Conservation (phyloP, 2,329 filamentous ascomycete species). For the Cladophialophora chaetospira region DNA sequence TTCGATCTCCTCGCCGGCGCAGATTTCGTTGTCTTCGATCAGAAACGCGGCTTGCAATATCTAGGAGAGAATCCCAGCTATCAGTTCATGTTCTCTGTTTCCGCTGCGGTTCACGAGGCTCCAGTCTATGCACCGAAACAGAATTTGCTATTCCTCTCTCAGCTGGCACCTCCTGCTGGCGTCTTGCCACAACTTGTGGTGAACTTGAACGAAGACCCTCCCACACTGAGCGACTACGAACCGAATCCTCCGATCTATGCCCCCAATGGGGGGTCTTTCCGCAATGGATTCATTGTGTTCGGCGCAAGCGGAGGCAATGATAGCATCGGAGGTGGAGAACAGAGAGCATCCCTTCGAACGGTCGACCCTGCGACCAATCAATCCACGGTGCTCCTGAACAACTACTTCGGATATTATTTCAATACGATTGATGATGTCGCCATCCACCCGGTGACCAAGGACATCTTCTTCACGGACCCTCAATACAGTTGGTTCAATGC, state of each 20-base stretch:
- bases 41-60: conserved; percentile 40
- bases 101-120: conserved; percentile 45
- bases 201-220: conserved; percentile 48
- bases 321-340: conserved; percentile 41
- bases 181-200: conserved; percentile 43
- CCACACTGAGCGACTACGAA: conserved; percentile 40
- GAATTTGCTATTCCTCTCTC: conserved; percentile 46
- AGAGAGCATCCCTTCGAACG: conserved; percentile 46
- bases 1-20: conserved; percentile 39
- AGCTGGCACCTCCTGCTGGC: conserved; percentile 41
- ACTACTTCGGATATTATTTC: conserved; percentile 52
- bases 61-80: conserved; percentile 43
- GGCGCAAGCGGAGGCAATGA: conserved; percentile 42
- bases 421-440: conserved; percentile 48
- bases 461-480: conserved; percentile 56
- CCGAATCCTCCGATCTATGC: conserved; percentile 49
- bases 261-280: conserved; percentile 46
- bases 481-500: conserved; percentile 43
- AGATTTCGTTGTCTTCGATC: conserved; percentile 44
- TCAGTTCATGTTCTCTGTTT: conserved; percentile 43
- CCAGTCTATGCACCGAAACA: conserved; percentile 45
- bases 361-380: conserved; percentile 50
- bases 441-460: conserved; percentile 44
- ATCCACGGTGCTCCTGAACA: conserved; percentile 47
- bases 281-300: conserved; percentile 46